Conservation (phyloP, 257 asterid species). For the Jacaranda mimosifolia region DNA sequence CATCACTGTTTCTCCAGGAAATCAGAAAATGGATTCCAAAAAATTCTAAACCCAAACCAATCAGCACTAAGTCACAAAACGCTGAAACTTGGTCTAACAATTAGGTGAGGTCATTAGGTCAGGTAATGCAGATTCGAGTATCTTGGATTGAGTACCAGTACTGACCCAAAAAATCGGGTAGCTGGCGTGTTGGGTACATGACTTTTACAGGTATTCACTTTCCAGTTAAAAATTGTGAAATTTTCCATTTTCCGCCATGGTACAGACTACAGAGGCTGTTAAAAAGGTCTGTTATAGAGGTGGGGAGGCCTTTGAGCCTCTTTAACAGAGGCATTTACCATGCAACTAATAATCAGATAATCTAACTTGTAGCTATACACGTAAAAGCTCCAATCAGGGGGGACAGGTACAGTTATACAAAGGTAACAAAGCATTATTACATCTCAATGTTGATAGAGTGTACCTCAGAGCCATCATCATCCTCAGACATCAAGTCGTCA, state of each 20-base stretch:
- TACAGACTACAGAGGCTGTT: too few species aligned
- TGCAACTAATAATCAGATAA: not conserved
- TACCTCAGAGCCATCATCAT: conserved; percentile 50
- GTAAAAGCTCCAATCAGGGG: not conserved
- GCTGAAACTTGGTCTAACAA: not conserved
- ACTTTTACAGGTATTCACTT: too few species aligned
- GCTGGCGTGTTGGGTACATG: too few species aligned
- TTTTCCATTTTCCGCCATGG: too few species aligned
- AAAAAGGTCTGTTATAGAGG: too few species aligned
- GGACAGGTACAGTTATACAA: too few species aligned
- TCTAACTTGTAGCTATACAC: not conserved
- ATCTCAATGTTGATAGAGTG: not conserved
- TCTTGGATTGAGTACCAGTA: too few species aligned
- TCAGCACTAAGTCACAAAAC: not conserved
- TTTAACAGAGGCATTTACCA: not conserved
- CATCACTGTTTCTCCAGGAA: not conserved
- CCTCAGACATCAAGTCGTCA: conserved; percentile 47
- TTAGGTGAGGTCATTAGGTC: too few species aligned
- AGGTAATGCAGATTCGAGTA: too few species aligned
- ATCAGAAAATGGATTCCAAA: not conserved
- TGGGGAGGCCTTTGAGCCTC: too few species aligned
- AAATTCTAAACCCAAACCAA: not conserved
- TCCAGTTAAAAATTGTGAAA: too few species aligned
- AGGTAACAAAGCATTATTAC: not conserved
- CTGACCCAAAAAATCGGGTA: not conserved